Percentiles rank a stretch among this genome's conserved stretches.
These are phyloP conservation scores for Simplicillium sp. DNA, from an alignment of 2,329 filamentous ascomycete genomes.

Conservation along the genomic window DNA sequence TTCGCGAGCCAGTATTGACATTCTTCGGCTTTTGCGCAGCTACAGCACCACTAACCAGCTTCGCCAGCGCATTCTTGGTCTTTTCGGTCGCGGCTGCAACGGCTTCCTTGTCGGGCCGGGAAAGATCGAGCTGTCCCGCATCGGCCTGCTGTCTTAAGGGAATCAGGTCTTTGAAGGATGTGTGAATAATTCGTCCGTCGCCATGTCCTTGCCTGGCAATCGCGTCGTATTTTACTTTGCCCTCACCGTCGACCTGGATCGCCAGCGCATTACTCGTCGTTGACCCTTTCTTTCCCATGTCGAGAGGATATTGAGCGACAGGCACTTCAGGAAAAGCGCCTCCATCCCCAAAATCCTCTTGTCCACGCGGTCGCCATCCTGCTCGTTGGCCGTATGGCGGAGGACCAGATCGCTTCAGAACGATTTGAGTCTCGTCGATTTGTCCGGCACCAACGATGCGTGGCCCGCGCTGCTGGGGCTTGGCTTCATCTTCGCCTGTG, in stretches of 20 bases:
- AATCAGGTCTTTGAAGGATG: slow-evolving; percentile 94
- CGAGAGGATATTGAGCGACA: slow-evolving; percentile 88
- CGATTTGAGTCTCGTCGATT: slow-evolving; percentile 77
- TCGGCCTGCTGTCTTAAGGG: slow-evolving; percentile 87
- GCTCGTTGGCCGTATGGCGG: slow-evolving; percentile 79
- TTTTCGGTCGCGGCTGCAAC: slow-evolving; percentile 76
- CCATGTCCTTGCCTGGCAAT: slow-evolving; percentile 84
- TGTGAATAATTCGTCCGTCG: slow-evolving; percentile 77
- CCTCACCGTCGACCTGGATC: slow-evolving; percentile 83
- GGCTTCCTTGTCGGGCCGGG: slow-evolving; percentile 75
- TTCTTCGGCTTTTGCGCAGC: slow-evolving; percentile 95
- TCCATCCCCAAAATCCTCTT: slow-evolving; percentile 92
- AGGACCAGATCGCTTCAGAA: slow-evolving; percentile 73
- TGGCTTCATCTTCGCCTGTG: slow-evolving; percentile 73
- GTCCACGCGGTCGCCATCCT: slow-evolving; percentile 81
- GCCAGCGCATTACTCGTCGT: slow-evolving; percentile 76
- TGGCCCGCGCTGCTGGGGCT: slow-evolving; percentile 68
- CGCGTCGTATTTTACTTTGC: slow-evolving; percentile 93
- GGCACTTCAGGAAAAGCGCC: slow-evolving; percentile 92
- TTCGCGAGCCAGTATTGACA: slow-evolving; percentile 68
- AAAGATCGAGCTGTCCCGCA: slow-evolving; percentile 81
- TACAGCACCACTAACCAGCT: slow-evolving; percentile 74
- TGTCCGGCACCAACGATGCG: slow-evolving; percentile 72
- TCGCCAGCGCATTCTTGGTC: slow-evolving; percentile 77
- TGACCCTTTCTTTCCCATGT: slow-evolving; percentile 78